phyloP scores from a whole-genome alignment of 768 basidiomycete species.

The Leucocoprinus sp. region DNA sequence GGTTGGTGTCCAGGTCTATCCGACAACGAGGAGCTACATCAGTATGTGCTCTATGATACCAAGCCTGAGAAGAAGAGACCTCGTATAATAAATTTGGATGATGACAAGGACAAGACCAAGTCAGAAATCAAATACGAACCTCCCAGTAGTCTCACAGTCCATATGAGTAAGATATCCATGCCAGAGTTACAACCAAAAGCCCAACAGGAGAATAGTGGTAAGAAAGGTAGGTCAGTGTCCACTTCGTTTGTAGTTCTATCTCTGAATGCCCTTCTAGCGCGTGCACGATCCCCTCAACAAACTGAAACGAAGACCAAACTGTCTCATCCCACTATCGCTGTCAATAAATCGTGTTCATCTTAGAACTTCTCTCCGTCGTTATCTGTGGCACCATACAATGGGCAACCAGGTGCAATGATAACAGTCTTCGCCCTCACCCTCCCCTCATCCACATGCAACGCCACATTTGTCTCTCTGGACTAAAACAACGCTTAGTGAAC shows the following conservation, averaged over 20 bases:
- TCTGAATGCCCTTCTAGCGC: conserved; percentile 6
- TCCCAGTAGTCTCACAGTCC: conserved; percentile 59
- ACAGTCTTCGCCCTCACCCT: conserved; percentile 6
- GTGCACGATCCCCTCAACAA: conserved; percentile 6
- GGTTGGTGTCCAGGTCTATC: conserved; percentile 33
- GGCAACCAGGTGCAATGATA: neutral
- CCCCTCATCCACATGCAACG: conserved; percentile 8
- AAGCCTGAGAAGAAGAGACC: conserved; percentile 42
- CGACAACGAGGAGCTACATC: conserved; percentile 57
- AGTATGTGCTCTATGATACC: conserved; percentile 71
- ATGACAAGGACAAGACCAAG: conserved; percentile 34
- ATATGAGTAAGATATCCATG: conserved; percentile 83
- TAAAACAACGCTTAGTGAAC: neutral
- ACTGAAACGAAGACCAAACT: conserved; percentile 14
- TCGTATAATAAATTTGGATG: conserved; percentile 62
- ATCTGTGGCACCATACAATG: neutral
- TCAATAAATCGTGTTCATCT: neutral
- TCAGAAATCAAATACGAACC: conserved; percentile 53
- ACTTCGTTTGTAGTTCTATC: conserved; percentile 10
- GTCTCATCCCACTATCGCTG: conserved; percentile 3
- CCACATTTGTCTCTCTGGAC: conserved; percentile 3
- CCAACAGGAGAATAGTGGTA: conserved; percentile 20
- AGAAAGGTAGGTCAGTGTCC: conserved; percentile 29
- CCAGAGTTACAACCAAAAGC: conserved; percentile 66
- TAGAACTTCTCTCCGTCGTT: conserved; percentile 14